phyloP scores from a whole-genome alignment of 1,284 basidiomycete genomes.

The Mycosarcoma maydis region DNA sequence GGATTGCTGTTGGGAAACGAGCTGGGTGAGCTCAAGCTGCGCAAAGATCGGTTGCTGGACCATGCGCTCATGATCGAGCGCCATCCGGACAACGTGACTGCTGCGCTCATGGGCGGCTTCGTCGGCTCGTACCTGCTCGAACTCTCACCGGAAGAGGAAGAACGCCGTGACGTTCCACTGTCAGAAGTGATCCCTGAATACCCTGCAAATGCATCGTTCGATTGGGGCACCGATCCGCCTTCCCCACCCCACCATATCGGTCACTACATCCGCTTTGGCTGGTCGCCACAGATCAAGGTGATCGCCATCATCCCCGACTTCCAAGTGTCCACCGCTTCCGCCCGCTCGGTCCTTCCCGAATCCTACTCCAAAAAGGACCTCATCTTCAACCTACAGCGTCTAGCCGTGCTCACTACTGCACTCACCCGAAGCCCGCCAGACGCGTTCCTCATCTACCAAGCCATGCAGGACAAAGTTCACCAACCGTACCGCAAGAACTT shows the following conservation, averaged over 20 bases:
- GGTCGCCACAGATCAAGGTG: conserved; percentile 87
- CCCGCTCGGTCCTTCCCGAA: conserved; percentile 84
- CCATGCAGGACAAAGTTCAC: conserved; percentile 98
- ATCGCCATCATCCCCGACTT: conserved; percentile 95
- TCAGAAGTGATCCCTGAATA: conserved; percentile 97
- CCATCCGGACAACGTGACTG: conserved; percentile 98
- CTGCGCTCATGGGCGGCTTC: conserved; percentile 95
- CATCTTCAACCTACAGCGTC: conserved; percentile 93
- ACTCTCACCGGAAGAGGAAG: conserved; percentile 71
- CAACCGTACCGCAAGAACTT: conserved; percentile 93
- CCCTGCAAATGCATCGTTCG: conserved; percentile 86
- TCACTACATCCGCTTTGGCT: conserved; percentile 90
- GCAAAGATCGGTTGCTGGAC: conserved; percentile 82
- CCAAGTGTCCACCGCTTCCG: conserved; percentile 94
- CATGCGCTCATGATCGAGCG: conserved; percentile 99
- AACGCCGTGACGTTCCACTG: conserved; percentile 87
- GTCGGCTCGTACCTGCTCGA: conserved; percentile 97
- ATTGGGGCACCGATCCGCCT: conserved; percentile 90
- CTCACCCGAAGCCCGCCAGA: conserved; percentile 90
- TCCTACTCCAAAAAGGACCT: conserved; percentile 89
- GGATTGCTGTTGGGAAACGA: conserved; percentile 89
- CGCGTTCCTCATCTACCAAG: conserved; percentile 93
- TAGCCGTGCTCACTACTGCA: conserved; percentile 97
- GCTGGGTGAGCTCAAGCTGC: conserved; percentile 79
- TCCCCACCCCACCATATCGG: conserved; percentile 89